Conservation (phyloP, 257 asterid species). For the Fraxinus pennsylvanica region DNA sequence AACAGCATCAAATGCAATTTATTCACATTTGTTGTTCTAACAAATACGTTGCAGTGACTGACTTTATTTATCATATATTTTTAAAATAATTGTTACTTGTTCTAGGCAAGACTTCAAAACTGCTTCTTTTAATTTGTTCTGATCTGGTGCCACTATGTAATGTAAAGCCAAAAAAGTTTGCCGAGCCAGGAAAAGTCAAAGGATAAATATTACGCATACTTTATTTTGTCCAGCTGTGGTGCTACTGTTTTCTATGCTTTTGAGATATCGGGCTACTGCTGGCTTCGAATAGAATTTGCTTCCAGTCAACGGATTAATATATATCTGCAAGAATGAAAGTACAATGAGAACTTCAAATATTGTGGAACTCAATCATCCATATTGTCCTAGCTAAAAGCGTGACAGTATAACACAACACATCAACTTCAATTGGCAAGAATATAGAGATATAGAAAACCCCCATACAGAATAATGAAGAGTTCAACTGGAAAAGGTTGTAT, state of each 20-base stretch:
- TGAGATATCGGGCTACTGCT: slow-evolving; percentile 1
- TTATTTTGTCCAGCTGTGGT: neutral
- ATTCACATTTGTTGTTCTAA: neutral
- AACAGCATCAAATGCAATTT: neutral
- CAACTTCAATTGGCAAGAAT: neutral
- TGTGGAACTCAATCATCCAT: neutral
- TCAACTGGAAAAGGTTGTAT: neutral
- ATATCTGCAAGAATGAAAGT: neutral
- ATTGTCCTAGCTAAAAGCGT: neutral
- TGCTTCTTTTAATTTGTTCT: no score
- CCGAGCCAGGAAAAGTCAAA: neutral
- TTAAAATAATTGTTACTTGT: neutral
- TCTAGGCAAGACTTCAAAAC: neutral
- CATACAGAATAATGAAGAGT: neutral
- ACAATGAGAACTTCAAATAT: neutral
- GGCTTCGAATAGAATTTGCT: slow-evolving; percentile 4
- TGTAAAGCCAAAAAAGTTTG: neutral
- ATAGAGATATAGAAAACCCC: neutral
- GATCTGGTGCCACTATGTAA: neutral
- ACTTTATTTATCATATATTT: neutral
- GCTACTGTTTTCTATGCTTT: neutral
- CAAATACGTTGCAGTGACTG: neutral
- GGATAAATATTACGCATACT: neutral
- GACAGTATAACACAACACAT: neutral
- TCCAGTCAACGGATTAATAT: neutral